Evolutionary conservation across 2,329 filamentous ascomycete species (phyloP).

Genomic region (Colletotrichum sansevieriae): DNA sequence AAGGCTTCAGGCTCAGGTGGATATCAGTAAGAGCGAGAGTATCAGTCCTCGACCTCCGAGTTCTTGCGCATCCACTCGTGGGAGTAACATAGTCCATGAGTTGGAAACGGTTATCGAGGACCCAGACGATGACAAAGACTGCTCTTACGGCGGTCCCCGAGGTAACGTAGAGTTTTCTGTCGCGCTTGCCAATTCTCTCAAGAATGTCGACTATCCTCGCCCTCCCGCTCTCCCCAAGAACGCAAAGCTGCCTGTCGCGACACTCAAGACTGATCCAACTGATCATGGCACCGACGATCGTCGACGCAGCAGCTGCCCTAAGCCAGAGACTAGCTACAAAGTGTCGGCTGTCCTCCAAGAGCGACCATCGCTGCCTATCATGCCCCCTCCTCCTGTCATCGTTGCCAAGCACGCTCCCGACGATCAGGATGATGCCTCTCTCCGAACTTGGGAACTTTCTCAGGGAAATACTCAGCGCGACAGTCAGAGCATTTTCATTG

Average conservation of each 20-base stretch:
- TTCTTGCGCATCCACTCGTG: slow-evolving; percentile 25
- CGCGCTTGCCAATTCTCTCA: slow-evolving; percentile 1
- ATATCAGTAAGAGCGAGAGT: slow-evolving; percentile 25
- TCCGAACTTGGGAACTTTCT: slow-evolving; percentile 43
- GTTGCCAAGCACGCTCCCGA: slow-evolving; percentile 11
- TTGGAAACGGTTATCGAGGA: slow-evolving; percentile 35
- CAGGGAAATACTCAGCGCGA: slow-evolving; percentile 24
- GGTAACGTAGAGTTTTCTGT: slow-evolving; percentile 27
- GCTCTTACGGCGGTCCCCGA: slow-evolving; percentile 21
- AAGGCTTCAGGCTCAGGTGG: slow-evolving; percentile 32
- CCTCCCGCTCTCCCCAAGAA: slow-evolving; percentile 1
- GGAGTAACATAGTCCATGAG: slow-evolving; percentile 29
- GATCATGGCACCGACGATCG: slow-evolving; percentile 9
- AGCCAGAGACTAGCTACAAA: slow-evolving; percentile 5
- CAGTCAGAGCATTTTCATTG: slow-evolving; percentile 3
- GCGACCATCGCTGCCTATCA: slow-evolving; percentile 36
- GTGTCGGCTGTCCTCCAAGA: slow-evolving; percentile 35
- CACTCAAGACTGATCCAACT: slow-evolving; percentile 24
- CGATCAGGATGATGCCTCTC: slow-evolving; percentile 40
- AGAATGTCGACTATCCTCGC: neutral
- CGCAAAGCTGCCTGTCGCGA: slow-evolving; percentile 17
- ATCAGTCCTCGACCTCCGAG: slow-evolving; percentile 25
- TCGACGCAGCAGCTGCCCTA: slow-evolving; percentile 32
- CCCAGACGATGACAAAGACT: slow-evolving; percentile 18
- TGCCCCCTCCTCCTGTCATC: slow-evolving; percentile 37